Conservation (phyloP, 179 eudicot genomes). For the Silene noctiflora region DNA sequence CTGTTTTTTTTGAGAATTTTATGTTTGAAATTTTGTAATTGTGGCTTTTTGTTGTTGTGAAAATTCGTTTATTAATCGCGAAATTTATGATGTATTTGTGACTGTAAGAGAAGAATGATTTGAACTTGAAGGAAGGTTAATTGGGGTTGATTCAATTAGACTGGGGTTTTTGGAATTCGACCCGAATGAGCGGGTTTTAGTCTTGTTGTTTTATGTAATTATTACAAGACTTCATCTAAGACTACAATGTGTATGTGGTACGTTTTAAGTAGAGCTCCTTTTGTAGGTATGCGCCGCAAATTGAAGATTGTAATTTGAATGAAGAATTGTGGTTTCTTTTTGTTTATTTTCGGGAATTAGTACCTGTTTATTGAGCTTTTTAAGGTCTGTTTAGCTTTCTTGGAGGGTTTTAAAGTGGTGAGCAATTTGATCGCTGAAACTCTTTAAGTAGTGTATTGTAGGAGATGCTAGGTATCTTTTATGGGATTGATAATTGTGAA, state of each 20-base stretch:
- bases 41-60: not conserved
- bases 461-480: not conserved
- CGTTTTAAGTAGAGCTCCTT: not conserved
- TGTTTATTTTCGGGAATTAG: not conserved
- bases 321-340: not conserved
- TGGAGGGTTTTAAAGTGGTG: not conserved
- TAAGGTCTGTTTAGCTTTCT: not conserved
- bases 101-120: not conserved
- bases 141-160: not conserved
- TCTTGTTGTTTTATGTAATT: not conserved
- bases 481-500: not conserved
- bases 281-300: not conserved
- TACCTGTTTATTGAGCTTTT: not conserved
- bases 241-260: not conserved
- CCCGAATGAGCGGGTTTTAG: not conserved
- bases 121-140: not conserved
- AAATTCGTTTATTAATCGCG: not conserved
- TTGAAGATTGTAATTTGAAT: not conserved
- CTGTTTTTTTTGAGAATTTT: no score
- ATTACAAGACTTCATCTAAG: no score
- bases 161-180: not conserved
- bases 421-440: not conserved
- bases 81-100: not conserved
- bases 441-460: not conserved
- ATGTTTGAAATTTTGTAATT: no score